These are phyloP conservation scores for Salmacisia buchloeana DNA, from an alignment of 1,284 basidiomycete species.

Conservation along the genomic window DNA sequence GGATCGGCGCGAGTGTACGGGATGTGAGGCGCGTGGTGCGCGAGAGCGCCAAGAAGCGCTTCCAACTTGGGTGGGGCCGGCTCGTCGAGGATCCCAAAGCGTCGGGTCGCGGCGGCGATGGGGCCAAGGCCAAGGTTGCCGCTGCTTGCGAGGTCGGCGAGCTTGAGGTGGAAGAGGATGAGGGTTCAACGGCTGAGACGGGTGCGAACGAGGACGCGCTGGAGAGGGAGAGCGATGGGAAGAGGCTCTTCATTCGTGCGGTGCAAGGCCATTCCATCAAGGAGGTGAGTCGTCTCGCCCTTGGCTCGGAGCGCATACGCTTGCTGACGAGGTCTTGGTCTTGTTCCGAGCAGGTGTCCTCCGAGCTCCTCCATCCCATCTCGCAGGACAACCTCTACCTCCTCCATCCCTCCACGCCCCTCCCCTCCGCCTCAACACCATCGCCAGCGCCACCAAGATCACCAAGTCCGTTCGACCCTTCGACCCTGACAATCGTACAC, in stretches of 20 bases:
- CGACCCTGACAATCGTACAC: constrained; percentile 23
- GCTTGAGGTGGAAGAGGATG: constrained; percentile 14
- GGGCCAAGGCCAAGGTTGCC: background rate
- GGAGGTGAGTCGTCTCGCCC: constrained; percentile 55
- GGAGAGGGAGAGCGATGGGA: background rate
- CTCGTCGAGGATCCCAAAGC: constrained; percentile 8
- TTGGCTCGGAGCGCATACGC: background rate
- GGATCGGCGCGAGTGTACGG: constrained; percentile 6
- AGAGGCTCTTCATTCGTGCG: constrained; percentile 64
- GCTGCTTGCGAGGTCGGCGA: background rate
- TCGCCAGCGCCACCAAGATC: constrained; percentile 6
- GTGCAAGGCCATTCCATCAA: constrained; percentile 84
- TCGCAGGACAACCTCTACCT: background rate
- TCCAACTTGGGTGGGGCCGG: constrained; percentile 22
- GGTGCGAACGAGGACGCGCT: constrained; percentile 8
- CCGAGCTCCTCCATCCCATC: constrained; percentile 2
- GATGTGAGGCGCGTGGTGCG: constrained; percentile 32
- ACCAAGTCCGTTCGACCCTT: constrained; percentile 12
- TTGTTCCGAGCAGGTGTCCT: constrained; percentile 1
- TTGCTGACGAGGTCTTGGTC: background rate
- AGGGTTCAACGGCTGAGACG: constrained; percentile 29
- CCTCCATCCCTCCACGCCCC: background rate
- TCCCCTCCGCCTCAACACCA: background rate
- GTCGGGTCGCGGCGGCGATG: constrained; percentile 7
- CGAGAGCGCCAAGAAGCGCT: constrained; percentile 43